Evolutionary conservation across 352 stramenopile genomes (phyloP).

Genomic region (Phytophthora pistaciae): DNA sequence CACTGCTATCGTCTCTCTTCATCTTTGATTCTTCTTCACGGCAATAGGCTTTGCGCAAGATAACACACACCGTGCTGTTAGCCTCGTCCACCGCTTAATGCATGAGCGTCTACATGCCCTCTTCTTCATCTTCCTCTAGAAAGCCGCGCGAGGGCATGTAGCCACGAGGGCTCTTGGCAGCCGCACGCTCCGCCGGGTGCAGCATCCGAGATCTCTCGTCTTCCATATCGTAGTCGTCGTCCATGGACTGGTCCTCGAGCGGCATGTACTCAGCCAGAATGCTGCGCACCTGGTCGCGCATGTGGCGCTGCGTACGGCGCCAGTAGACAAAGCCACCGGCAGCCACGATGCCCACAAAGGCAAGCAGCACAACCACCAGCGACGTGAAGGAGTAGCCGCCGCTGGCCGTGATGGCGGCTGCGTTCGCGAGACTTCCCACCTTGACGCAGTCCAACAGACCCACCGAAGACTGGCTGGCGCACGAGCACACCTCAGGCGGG

Average conservation of each 20-base stretch:
- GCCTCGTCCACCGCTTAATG: not conserved
- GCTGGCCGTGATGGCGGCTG: constrained; percentile 53
- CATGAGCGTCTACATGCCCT: constrained; percentile 58
- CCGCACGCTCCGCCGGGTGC: constrained; percentile 73
- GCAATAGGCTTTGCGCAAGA: constrained; percentile 13
- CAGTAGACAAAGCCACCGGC: constrained; percentile 91
- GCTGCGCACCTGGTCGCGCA: constrained; percentile 95
- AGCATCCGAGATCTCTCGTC: constrained; percentile 57
- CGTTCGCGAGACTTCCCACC: constrained; percentile 73
- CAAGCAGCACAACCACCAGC: constrained; percentile 86
- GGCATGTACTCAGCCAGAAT: constrained; percentile 98
- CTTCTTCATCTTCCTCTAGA: constrained; percentile 84
- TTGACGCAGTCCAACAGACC: constrained; percentile 77
- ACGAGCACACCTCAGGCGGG: constrained; percentile 82
- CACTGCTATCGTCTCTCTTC: constrained; percentile 16
- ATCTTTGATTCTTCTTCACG: constrained; percentile 20
- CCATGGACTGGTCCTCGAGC: constrained; percentile 89
- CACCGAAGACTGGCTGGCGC: constrained; percentile 70
- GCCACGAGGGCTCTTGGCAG: constrained; percentile 84
- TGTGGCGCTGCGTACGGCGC: constrained; percentile 92
- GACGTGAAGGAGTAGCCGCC: constrained; percentile 84
- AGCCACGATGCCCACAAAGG: constrained; percentile 81
- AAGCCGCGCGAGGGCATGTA: constrained; percentile 90
- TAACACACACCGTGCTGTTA: constrained; percentile 15
- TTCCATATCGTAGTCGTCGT: constrained; percentile 73